Evolutionary conservation across 2,329 filamentous ascomycete genomes (phyloP).

Genomic region (Aspergillus neoniger): DNA sequence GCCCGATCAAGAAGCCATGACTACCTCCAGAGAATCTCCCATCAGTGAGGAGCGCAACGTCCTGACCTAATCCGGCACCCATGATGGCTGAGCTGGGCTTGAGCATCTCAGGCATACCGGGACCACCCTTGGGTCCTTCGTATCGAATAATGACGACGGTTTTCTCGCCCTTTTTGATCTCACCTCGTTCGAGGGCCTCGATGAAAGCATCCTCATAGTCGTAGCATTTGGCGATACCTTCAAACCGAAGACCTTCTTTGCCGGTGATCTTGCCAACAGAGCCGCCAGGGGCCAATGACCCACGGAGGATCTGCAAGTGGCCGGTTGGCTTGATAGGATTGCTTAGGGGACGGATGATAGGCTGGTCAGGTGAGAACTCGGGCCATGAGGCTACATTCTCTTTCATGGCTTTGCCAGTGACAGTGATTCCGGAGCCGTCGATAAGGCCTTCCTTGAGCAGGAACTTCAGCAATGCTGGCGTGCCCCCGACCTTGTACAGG

Average conservation of each 20-base stretch:
- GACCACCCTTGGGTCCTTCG: conserved; percentile 68
- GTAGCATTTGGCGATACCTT: conserved; percentile 65
- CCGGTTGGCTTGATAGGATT: conserved; percentile 67
- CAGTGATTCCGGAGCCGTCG: conserved; percentile 8
- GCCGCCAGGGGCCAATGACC: conserved; percentile 66
- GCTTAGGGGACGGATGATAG: conserved; percentile 50
- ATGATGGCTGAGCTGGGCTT: conserved; percentile 71
- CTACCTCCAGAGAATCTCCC: conserved; percentile 46
- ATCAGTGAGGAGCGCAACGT: conserved; percentile 68
- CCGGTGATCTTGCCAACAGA: conserved; percentile 70
- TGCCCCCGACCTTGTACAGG: conserved; percentile 47
- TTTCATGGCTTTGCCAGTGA: conserved; percentile 13
- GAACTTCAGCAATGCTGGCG: conserved; percentile 48
- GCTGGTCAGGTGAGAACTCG: conserved; percentile 5
- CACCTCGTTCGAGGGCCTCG: conserved; percentile 61
- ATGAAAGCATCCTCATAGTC: conserved; percentile 68
- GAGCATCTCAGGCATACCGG: conserved; percentile 71
- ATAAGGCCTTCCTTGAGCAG: conserved; percentile 24
- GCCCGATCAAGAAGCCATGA: conserved; percentile 44
- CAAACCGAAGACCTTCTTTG: conserved; percentile 66
- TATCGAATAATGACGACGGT: conserved; percentile 70
- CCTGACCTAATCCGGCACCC: conserved; percentile 67
- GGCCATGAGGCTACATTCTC: conserved; percentile 11
- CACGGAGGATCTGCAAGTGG: conserved; percentile 68
- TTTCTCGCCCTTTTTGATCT: conserved; percentile 69